phyloP scores from a whole-genome alignment of 2,329 filamentous ascomycete species.

The Verticillium albo-atrum region DNA sequence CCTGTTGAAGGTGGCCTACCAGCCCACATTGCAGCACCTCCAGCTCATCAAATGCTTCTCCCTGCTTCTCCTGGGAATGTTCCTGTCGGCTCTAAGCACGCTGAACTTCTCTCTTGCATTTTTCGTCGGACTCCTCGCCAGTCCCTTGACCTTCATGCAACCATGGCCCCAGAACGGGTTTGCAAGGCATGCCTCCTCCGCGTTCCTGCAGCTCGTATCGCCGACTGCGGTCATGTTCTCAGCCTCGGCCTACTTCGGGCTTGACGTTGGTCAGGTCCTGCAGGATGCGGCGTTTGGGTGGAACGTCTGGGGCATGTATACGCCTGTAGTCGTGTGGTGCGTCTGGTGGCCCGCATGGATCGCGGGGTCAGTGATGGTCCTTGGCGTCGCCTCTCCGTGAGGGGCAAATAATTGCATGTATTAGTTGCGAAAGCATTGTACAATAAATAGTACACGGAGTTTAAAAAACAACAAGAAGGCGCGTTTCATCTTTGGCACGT shows the following conservation, averaged over 20 bases:
- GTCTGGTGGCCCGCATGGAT: constrained; percentile 96
- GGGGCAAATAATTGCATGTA: background rate
- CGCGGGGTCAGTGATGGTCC: constrained; percentile 52
- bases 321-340: constrained; percentile 85
- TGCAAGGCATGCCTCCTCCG: constrained; percentile 35
- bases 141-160: constrained; percentile 72
- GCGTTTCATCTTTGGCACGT: background rate
- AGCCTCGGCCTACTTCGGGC: constrained; percentile 35
- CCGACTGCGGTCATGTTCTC: constrained; percentile 53
- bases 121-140: constrained; percentile 72
- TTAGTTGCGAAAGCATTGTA: background rate
- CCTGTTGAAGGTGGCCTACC: constrained; percentile 45
- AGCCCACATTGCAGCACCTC: constrained; percentile 63
- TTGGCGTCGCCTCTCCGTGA: constrained; percentile 26
- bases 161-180: constrained; percentile 37
- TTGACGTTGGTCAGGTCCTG: constrained; percentile 54
- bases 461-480: background rate
- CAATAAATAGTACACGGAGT: background rate
- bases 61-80: constrained; percentile 86
- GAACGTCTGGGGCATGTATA: constrained; percentile 87
- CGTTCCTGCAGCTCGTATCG: constrained; percentile 55
- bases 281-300: constrained; percentile 77
- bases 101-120: constrained; percentile 93
- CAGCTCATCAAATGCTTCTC: constrained; percentile 85
- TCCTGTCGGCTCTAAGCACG: constrained; percentile 86